Evolutionary conservation across 768 basidiomycete genomes (phyloP), one percentile per base, ranked within the genome.

Genomic region (Leccinum broughii): DNA sequence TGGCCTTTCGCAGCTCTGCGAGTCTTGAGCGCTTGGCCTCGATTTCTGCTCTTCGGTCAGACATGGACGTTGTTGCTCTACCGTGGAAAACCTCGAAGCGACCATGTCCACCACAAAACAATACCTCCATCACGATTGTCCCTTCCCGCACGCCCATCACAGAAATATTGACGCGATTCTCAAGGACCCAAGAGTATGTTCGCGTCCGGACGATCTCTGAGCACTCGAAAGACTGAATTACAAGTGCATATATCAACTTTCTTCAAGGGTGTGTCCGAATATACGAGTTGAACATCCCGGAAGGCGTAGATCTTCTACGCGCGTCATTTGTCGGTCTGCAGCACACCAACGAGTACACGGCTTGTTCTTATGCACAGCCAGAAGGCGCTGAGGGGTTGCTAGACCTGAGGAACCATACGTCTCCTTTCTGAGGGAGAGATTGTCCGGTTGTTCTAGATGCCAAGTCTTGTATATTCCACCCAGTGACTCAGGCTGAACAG

Each of bases 1-100:
- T 83, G 6, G 88, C 89, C 72, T 88, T 84, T 57, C 91, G 81
- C 39, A 97, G 80, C 63, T 93, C 92, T 54, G 86, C 92, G 35
- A 98, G 86, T 75, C 93, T 95, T 11, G 86, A 85, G 62, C 88
- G 80, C 77, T 98, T 98, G 28, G 88, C 91, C 73, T 94, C 93
- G 61, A 98, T 90, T 76, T 97, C 95, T 69, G 87, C 87, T 70
- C 92, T 78, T 53, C 93, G 82, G 66, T 88, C 85, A 56, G 88
- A 86, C 81, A 82, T 84, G 55, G 50, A 37, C 4, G 35, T 34
- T 52, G n/a, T 28, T 17, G 59, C 15, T 10, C 53, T 7, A 28
- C 30, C n/a, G 26, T 35, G 69, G 63, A 64, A 66, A 66, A 60
- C 20, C 44, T 46, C 44, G 44, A 41, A 41, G 9, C 17, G n/a